Base-by-base conservation (phyloP, 345 rosid genomes). In the Brassica juncea region DNA sequence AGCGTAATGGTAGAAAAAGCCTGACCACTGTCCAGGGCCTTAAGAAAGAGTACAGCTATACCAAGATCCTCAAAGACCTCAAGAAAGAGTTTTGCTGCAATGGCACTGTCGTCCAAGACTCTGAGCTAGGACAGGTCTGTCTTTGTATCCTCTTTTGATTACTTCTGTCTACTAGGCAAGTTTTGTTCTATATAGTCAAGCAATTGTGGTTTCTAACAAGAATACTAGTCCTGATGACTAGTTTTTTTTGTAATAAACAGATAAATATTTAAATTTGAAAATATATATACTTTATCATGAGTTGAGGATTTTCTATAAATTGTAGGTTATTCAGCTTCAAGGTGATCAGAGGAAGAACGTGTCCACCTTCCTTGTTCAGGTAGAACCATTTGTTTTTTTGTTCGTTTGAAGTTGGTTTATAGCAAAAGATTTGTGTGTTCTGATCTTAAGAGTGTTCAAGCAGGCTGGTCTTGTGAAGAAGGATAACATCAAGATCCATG, bases 401-500 rank as follows among this genome's bases (percentile, higher is more conserved):
- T 47, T 4, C 15, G 15, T 47, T 47, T 54, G 25, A 10, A 16
- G 28, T 61, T 32, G 39, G 21, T 34, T 71, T 71, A 3, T 35
- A 54, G 70, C n/a, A 52, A 8, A 52, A 34, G 35, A 14, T 54
- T 0, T 27, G 30, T 16, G 39, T 27, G 1, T 74, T 3, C 55
- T 73, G 79, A 74, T 62, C 14, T 37, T 52, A n/a, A 8, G 11
- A 15, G 25, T 79, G 31, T 44, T 73, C 69, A 25, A 83, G n/a
- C 89, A 90, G 97, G 93, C 93, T 71, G 94, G 91, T 47, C 86
- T 92, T 72, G 91, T 92, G 90, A 88, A 86, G 92, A 90, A 90
- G 88, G 93, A 92, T 21, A 82, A 84, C 55, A 89, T 92, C 81
- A 92, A 92, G 81, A 90, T 92, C 61, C 97, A 92, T 85, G 94